Conservation (phyloP, 1,139 yeast species). For the Blastobotrys capitulatus region DNA sequence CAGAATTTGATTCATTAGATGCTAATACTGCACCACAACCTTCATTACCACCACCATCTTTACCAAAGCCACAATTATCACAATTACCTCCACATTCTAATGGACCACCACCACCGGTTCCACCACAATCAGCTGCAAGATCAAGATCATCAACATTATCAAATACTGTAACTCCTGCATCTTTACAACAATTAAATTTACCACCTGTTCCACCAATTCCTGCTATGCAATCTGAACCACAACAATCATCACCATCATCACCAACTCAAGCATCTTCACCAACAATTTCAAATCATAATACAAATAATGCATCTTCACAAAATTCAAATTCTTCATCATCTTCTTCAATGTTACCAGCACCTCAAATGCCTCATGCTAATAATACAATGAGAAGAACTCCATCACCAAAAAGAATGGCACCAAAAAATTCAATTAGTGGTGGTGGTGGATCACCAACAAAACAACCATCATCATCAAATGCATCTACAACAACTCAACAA, state of each 20-base stretch:
- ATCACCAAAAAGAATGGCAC: conserved; percentile 17
- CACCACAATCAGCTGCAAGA: conserved; percentile 17
- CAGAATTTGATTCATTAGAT: conserved; percentile 40
- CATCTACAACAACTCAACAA: conserved; percentile 5
- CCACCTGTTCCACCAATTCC: not conserved
- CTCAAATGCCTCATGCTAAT: conserved; percentile 10
- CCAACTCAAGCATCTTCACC: conserved; percentile 3
- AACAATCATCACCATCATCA: not conserved
- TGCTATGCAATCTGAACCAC: not conserved
- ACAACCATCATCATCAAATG: conserved; percentile 8
- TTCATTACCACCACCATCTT: conserved; percentile 7
- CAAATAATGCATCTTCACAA: not conserved
- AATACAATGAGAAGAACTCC: conserved; percentile 16
- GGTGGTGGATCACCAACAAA: not conserved
- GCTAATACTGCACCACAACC: conserved; percentile 12
- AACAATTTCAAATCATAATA: not conserved
- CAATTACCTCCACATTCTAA: not conserved
- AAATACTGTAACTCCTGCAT: conserved; percentile 7
- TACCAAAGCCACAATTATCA: not conserved
- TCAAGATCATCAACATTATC: conserved; percentile 16
- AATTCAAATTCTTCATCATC: too few species aligned
- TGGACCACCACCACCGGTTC: conserved; percentile 8
- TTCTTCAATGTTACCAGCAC: conserved; percentile 12
- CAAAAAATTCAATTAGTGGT: conserved; percentile 9
- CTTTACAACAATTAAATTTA: not conserved